These are phyloP conservation scores for Gymnopilus dilepis DNA, from an alignment of 768 basidiomycete species.

Conservation along the genomic window DNA sequence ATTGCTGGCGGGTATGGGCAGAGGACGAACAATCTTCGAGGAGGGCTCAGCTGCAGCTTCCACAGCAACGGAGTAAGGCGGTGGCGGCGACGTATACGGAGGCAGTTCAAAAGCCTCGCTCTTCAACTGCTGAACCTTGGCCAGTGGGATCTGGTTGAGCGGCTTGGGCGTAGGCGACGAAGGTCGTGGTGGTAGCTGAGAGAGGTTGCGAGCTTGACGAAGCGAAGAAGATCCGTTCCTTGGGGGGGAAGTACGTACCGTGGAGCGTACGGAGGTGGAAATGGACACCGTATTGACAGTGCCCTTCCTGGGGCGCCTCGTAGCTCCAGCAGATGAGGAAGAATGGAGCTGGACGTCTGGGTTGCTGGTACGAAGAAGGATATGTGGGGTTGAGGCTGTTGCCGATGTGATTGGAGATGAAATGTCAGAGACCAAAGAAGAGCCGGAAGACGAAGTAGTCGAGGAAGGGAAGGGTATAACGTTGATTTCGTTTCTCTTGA, in stretches of 20 bases:
- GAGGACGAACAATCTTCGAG: constrained; percentile 3
- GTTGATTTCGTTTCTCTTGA: constrained; percentile 11
- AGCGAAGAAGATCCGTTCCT: not conserved
- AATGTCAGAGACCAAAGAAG: not conserved
- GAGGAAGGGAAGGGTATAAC: constrained; percentile 9
- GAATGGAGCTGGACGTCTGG: not conserved
- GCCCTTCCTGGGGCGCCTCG: constrained; percentile 12
- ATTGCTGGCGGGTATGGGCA: not conserved
- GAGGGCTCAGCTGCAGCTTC: no score
- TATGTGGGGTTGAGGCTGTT: constrained; percentile 10
- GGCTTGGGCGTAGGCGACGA: constrained; percentile 9
- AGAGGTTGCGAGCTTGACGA: not conserved
- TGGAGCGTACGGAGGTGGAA: constrained; percentile 1
- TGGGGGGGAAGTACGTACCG: not conserved
- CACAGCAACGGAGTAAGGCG: constrained; percentile 22
- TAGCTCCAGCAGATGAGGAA: not conserved
- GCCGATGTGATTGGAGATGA: constrained; percentile 3
- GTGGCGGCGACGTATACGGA: constrained; percentile 13
- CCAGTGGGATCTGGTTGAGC: not conserved
- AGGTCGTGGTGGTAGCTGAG: not conserved
- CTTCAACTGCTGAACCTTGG: constrained; percentile 9
- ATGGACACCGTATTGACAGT: not conserved
- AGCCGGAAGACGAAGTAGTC: constrained; percentile 1
- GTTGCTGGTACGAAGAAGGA: constrained; percentile 11
- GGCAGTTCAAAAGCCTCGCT: constrained; percentile 7